Conservation (phyloP, 495 filamentous ascomycete species). For the Polyplosphaeria fusca region DNA sequence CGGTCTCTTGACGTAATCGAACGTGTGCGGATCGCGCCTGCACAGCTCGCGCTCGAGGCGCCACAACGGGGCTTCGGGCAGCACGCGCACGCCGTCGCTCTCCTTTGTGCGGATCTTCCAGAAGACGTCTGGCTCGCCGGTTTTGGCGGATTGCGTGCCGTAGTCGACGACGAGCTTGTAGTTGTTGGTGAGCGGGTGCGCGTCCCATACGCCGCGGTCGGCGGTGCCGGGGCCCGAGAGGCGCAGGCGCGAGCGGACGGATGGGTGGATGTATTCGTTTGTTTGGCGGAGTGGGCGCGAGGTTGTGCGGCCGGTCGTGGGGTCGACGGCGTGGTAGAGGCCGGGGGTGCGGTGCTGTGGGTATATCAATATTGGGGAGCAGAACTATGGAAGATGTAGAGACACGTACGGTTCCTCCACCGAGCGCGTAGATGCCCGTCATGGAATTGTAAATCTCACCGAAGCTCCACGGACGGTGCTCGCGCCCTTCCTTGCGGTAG, state of each 20-base stretch:
- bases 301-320: slow-evolving; percentile 45
- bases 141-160: slow-evolving; percentile 17
- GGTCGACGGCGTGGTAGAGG: slow-evolving; percentile 55
- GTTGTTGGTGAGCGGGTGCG: slow-evolving; percentile 47
- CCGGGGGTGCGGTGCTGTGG: slow-evolving; percentile 53
- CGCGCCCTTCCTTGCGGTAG: slow-evolving; percentile 49
- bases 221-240: slow-evolving; percentile 56
- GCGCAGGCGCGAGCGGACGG: slow-evolving; percentile 55
- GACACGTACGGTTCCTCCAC: slow-evolving; percentile 43
- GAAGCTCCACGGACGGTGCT: slow-evolving; percentile 57
- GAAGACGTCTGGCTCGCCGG: slow-evolving; percentile 34
- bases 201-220: slow-evolving; percentile 54
- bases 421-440: slow-evolving; percentile 50
- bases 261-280: slow-evolving; percentile 63
- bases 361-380: not conserved
- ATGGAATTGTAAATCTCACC: slow-evolving; percentile 52
- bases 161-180: slow-evolving; percentile 46
- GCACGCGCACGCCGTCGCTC: slow-evolving; percentile 26
- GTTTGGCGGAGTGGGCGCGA: slow-evolving; percentile 53
- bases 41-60: slow-evolving; percentile 39
- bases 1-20: slow-evolving; percentile 39
- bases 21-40: slow-evolving; percentile 36
- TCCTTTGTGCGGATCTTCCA: slow-evolving; percentile 37
- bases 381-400: not conserved
- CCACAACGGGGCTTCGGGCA: slow-evolving; percentile 43